Percentiles rank a stretch among this genome's conserved stretches.
These are phyloP conservation scores for Penicillium lagena DNA, from an alignment of 495 filamentous ascomycete genomes.

Conservation along the genomic window DNA sequence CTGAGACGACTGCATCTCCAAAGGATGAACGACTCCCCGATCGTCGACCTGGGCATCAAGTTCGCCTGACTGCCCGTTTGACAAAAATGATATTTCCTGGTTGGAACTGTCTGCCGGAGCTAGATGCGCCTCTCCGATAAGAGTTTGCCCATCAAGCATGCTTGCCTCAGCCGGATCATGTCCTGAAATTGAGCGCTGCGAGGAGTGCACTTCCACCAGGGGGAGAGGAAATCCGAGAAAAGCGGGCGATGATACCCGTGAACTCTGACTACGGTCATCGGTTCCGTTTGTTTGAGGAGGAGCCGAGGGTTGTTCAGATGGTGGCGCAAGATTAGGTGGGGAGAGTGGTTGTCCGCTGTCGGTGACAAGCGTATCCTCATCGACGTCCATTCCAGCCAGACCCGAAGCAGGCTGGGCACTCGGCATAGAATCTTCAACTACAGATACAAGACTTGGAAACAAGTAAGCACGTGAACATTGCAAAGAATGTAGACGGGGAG, in stretches of 20 bases:
- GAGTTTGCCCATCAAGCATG: conserved; percentile 18
- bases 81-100: conserved; percentile 16
- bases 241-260: conserved; percentile 14
- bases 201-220: not conserved
- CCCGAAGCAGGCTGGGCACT: conserved; percentile 4
- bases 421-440: conserved; percentile 21
- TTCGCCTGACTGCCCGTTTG: conserved; percentile 13
- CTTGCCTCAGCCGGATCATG: conserved; percentile 1
- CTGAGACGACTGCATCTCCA: no score
- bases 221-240: conserved; percentile 20
- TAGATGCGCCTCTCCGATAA: conserved; percentile 15
- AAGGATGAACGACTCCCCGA: no score
- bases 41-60: no score
- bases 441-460: conserved; percentile 22
- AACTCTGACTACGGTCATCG: conserved; percentile 8
- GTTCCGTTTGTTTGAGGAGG: not conserved
- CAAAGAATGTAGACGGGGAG: not conserved
- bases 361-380: conserved; percentile 19
- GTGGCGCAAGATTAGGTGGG: no score
- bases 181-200: conserved; percentile 9
- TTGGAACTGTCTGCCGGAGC: conserved; percentile 6
- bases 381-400: conserved; percentile 15
- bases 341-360: conserved; percentile 4
- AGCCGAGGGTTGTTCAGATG: no score
- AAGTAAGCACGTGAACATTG: conserved; percentile 26